These are phyloP conservation scores for Orobanche coerulescens DNA, from an alignment of 257 asterid species.

Conservation along the genomic window DNA sequence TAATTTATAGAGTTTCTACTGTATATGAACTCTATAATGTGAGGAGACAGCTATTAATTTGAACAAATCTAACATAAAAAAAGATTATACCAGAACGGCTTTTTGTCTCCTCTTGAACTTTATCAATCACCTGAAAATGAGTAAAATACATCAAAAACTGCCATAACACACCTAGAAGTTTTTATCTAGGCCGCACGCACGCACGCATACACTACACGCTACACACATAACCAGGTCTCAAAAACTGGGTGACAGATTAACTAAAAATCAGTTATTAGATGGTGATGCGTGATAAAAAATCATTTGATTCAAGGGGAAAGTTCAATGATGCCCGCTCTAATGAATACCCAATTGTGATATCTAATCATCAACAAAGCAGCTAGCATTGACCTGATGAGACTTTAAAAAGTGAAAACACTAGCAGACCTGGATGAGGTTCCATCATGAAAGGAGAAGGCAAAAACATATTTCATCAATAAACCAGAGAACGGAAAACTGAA, in stretches of 20 bases:
- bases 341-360: not conserved
- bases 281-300: not conserved
- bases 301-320: not conserved
- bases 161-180: not conserved
- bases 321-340: not conserved
- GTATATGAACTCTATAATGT: not conserved
- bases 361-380: conserved; percentile 6
- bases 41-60: not conserved
- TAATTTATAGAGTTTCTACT: too few species aligned
- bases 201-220: too few species aligned
- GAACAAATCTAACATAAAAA: not conserved
- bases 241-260: not conserved
- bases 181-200: not conserved
- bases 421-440: not conserved
- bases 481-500: conserved; percentile 1
- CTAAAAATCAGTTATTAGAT: not conserved
- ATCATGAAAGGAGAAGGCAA: not conserved
- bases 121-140: conserved; percentile 52
- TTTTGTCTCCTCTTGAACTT: conserved; percentile 59
- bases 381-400: conserved; percentile 1
- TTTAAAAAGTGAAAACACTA: not conserved
- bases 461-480: not conserved
- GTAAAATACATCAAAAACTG: conserved; percentile 7
- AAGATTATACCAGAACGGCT: conserved; percentile 42
- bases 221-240: not conserved